Evolutionary conservation across 495 filamentous ascomycete genomes (phyloP).

Genomic region (Tuber melanosporum): DNA sequence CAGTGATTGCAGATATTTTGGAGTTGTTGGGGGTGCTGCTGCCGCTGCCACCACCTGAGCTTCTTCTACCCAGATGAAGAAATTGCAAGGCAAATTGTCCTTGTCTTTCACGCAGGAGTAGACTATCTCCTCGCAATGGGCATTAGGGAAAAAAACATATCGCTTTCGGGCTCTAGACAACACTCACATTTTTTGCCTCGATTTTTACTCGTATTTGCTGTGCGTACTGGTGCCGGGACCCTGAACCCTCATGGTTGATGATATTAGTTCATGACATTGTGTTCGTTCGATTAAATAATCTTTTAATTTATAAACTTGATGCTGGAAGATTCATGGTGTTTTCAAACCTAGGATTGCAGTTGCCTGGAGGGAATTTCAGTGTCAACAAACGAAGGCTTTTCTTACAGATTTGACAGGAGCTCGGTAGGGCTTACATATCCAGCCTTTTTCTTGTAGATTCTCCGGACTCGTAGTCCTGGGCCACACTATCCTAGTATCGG

Average conservation of each 20-base stretch:
- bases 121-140: neutral
- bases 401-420: neutral
- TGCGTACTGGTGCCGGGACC: neutral
- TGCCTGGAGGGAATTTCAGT: neutral
- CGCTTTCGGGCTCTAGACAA: neutral
- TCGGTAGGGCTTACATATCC: neutral
- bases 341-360: constrained; percentile 1
- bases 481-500: neutral
- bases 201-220: neutral
- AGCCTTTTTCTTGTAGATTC: neutral
- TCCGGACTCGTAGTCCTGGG: neutral
- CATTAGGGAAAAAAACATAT: neutral
- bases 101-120: neutral
- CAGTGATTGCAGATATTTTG: neutral
- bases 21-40: neutral
- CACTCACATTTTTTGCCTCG: neutral
- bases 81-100: neutral
- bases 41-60: neutral
- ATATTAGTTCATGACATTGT: neutral
- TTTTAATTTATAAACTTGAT: neutral
- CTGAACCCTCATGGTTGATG: neutral
- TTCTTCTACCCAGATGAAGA: neutral
- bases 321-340: neutral
- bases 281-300: neutral
- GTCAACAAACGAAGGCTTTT: neutral